Base-by-base conservation (phyloP, 345 rosid species). In the Aurinia saxatilis region DNA sequence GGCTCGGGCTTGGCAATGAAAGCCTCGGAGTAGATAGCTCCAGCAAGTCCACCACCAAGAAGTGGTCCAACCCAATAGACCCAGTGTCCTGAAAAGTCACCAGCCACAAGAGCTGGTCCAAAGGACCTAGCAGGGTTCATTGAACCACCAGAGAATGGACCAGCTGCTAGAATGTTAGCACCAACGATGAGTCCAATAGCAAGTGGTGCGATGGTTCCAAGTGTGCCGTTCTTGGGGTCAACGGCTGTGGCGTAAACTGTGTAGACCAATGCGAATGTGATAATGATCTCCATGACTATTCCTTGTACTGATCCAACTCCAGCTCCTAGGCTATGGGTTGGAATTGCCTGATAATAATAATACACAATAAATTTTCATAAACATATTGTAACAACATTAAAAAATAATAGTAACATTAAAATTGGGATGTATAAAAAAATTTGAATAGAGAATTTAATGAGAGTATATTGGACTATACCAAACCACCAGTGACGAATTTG, bases 81-180 rank as follows among this genome's bases (percentile, higher is more conserved):
- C 91, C 91, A 91, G 69, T 85, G 87, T 68, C 79, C 95, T 0
- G 73, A 75, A 77, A 75, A 90, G 68, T 87, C 77, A 1, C 91
- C 84, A 7, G 89, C 83, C 1, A 46, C 91, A 17, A 90, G 87
- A 0, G 96, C 93, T 3, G 93, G 96, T 21, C 98, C 98, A 25
- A 91, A 91, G 8, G 95, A 85, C 1, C 93, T 84, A 18, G 95
- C 98, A 0, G 98, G 93, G 82, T 91, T 91, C 98, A 87, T 91
- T 56, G 98, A 85, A 30, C 91, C 96, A 0, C 93, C 96, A 0
- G 91, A 85, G 78, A 91, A 91, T 14, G 98, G 95, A 35, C 98
- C 98, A 3, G 91, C 91, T 0, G 91, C 96, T 49, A 85, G 65
- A 60, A 87, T 88, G 83, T 91, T 91, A 76, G 98, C 96, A 31